phyloP scores from a whole-genome alignment of 2,329 filamentous ascomycete species.

The Sclerotiophoma versabilis region DNA sequence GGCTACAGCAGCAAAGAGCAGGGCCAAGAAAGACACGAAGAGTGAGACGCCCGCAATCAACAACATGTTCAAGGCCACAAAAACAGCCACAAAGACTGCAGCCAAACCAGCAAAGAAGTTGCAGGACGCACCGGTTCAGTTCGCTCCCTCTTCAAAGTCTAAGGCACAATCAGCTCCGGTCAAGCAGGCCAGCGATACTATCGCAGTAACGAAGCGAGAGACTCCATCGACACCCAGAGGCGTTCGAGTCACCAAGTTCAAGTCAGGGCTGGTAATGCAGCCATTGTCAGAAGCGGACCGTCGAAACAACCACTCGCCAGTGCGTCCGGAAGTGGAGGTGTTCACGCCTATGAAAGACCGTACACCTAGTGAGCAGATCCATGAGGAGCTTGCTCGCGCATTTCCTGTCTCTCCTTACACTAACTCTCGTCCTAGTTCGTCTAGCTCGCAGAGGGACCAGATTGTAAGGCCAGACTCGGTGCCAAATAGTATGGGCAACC shows the following conservation, averaged over 20 bases:
- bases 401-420: constrained; percentile 19
- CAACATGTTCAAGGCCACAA: constrained; percentile 39
- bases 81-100: constrained; percentile 26
- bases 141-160: background rate
- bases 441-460: constrained; percentile 34
- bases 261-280: constrained; percentile 31
- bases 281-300: constrained; percentile 37
- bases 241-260: constrained; percentile 34
- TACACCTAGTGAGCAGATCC: constrained; percentile 38
- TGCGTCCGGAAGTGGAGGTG: constrained; percentile 37
- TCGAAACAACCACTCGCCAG: constrained; percentile 43
- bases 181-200: constrained; percentile 23
- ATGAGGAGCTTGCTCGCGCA: constrained; percentile 26
- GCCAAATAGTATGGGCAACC: constrained; percentile 30
- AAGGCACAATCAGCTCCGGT: constrained; percentile 12
- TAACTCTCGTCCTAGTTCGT: constrained; percentile 36
- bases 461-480: constrained; percentile 34
- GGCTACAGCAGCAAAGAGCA: constrained; percentile 31
- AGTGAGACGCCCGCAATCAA: constrained; percentile 37
- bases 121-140: background rate
- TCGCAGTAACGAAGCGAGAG: constrained; percentile 18
- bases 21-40: constrained; percentile 35
- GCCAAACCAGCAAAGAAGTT: constrained; percentile 22
- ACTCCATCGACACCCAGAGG: constrained; percentile 30
- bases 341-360: constrained; percentile 41